Evolutionary conservation across 345 rosid genomes (phyloP).

Genomic region (Bruguiera gymnorhiza): DNA sequence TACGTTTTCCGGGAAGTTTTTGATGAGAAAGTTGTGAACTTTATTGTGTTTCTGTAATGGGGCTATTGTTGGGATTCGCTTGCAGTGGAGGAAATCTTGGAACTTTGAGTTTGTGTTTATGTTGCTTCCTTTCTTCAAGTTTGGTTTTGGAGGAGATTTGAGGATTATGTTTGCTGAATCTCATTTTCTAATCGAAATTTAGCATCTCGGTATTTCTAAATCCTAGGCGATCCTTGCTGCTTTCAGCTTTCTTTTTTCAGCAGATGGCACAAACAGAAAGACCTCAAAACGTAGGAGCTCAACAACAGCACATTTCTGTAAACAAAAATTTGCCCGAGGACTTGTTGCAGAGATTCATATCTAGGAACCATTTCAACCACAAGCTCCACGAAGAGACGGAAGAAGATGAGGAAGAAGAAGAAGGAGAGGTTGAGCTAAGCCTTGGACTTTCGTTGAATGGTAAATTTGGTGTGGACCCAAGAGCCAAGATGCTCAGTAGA

Average conservation of each 20-base stretch:
- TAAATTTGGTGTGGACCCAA: conserved; percentile 74
- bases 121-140: not conserved
- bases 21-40: conserved; percentile 7
- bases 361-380: conserved; percentile 24
- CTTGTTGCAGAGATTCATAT: conserved; percentile 42
- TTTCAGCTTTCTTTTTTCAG: not conserved
- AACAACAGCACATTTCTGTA: conserved; percentile 3
- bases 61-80: not conserved
- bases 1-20: not conserved
- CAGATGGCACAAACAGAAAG: conserved; percentile 40
- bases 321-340: conserved; percentile 22
- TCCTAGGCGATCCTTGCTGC: not conserved
- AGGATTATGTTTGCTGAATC: conserved; percentile 6
- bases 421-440: conserved; percentile 58
- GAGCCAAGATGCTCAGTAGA: conserved; percentile 42
- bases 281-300: conserved; percentile 25
- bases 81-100: conserved; percentile 11
- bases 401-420: conserved; percentile 33
- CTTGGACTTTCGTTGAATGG: conserved; percentile 77
- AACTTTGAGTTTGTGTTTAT: conserved; percentile 11
- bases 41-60: not conserved
- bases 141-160: conserved; percentile 9
- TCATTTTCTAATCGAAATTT: conserved; percentile 5
- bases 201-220: conserved; percentile 16
- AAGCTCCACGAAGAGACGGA: conserved; percentile 9